Evolutionary conservation across 805 yeast species (phyloP).

Genomic region (Teunomyces barrocoloradensis): DNA sequence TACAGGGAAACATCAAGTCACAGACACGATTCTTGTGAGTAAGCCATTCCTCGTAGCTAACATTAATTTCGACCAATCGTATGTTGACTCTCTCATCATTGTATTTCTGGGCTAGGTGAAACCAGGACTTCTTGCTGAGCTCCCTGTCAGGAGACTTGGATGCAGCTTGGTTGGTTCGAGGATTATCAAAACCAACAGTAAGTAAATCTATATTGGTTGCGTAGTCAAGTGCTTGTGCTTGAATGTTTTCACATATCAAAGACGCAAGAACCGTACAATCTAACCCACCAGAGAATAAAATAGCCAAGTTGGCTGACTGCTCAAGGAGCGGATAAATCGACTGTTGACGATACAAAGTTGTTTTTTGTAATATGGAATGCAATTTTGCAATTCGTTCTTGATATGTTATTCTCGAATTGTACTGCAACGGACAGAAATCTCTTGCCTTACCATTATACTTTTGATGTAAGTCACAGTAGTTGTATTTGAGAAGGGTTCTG

Average conservation of each 20-base stretch:
- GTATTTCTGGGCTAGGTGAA: slow-evolving; percentile 44
- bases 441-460: background rate
- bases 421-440: background rate
- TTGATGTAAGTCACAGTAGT: slow-evolving; percentile 1
- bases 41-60: slow-evolving; percentile 66
- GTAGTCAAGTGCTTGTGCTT: slow-evolving; percentile 10
- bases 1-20: slow-evolving; percentile 73
- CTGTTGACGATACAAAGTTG: slow-evolving; percentile 52
- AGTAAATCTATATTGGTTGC: slow-evolving; percentile 59
- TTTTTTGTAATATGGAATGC: slow-evolving; percentile 23
- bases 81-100: slow-evolving; percentile 36
- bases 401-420: too few species aligned
- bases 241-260: slow-evolving; percentile 30
- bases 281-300: slow-evolving; percentile 91
- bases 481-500: background rate
- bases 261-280: slow-evolving; percentile 86
- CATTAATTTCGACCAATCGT: slow-evolving; percentile 66
- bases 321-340: slow-evolving; percentile 52
- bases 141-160: slow-evolving; percentile 81
- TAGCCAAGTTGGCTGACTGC: slow-evolving; percentile 38
- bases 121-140: slow-evolving; percentile 65
- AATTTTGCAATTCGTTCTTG: slow-evolving; percentile 7
- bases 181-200: slow-evolving; percentile 91
- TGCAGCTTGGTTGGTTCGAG: slow-evolving; percentile 62
- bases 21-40: slow-evolving; percentile 50